Conservation (phyloP, 176 grass and related monocot species). For the Musa acuminata region DNA sequence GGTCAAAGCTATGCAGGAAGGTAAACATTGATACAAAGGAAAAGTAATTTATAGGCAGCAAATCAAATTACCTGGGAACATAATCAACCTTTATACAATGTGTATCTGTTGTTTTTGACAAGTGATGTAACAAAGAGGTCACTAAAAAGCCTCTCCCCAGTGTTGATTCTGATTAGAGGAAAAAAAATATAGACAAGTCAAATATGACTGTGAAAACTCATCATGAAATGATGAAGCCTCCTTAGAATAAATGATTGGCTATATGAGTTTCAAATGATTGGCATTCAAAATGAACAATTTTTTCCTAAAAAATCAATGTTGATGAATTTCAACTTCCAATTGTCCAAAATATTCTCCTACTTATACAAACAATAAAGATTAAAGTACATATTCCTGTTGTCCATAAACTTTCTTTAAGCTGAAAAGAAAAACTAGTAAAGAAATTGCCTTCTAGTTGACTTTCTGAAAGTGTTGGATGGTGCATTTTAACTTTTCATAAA, state of each 20-base stretch:
- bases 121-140: not conserved
- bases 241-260: no score
- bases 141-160: not conserved
- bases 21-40: not conserved
- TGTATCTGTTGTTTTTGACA: not conserved
- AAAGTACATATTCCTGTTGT: no score
- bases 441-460: no score
- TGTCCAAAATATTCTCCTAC: no score
- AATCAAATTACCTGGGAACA: conserved; percentile 2
- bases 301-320: no score
- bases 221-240: not conserved
- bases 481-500: no score
- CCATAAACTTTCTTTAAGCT: no score
- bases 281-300: not conserved
- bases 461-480: no score
- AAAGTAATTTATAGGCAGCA: not conserved
- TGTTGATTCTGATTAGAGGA: not conserved
- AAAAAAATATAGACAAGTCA: not conserved
- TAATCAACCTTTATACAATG: not conserved
- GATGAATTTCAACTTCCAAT: no score
- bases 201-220: not conserved
- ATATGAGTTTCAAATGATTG: not conserved
- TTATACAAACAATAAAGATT: no score
- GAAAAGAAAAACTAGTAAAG: no score
- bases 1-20: not conserved